A percentile compares a stretch with the other conserved stretches of the same genome.
Evolutionary conservation across 768 basidiomycete genomes (phyloP).

Genomic region (Mycena metata): DNA sequence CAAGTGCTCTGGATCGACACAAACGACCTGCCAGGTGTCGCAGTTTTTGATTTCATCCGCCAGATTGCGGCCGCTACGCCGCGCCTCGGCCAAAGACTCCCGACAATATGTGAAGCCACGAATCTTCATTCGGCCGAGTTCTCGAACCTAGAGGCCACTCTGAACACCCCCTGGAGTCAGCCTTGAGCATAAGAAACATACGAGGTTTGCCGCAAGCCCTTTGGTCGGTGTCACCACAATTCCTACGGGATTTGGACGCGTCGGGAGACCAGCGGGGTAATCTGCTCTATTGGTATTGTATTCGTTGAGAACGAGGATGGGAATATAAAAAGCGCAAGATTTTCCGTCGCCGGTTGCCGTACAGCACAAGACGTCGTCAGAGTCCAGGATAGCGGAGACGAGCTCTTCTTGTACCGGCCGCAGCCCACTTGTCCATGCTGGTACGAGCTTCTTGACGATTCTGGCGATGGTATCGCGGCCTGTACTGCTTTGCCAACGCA

Average conservation of each 20-base stretch:
- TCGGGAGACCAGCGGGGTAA: background rate
- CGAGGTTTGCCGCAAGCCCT: slow-evolving; percentile 40
- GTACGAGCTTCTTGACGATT: slow-evolving; percentile 12
- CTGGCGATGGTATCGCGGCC: background rate
- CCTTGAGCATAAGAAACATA: background rate
- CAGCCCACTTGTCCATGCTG: background rate
- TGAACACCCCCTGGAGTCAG: too few species aligned
- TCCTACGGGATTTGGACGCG: slow-evolving; percentile 28
- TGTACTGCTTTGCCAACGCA: background rate
- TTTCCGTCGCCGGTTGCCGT: slow-evolving; percentile 5
- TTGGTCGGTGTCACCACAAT: slow-evolving; percentile 42
- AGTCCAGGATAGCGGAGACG: background rate
- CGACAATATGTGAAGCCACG: too few species aligned
- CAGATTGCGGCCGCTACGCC: too few species aligned
- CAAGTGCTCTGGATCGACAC: too few species aligned
- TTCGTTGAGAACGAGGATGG: slow-evolving; percentile 3
- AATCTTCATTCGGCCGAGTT: too few species aligned
- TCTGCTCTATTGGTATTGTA: background rate
- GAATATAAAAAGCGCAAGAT: slow-evolving; percentile 1
- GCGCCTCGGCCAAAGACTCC: too few species aligned
- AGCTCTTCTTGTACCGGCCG: slow-evolving; percentile 3
- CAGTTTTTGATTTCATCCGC: too few species aligned
- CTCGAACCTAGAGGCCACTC: too few species aligned
- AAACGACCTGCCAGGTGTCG: too few species aligned
- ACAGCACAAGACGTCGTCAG: background rate